Conservation (phyloP, 768 basidiomycete genomes). For the Psilocybe cyanescens region DNA sequence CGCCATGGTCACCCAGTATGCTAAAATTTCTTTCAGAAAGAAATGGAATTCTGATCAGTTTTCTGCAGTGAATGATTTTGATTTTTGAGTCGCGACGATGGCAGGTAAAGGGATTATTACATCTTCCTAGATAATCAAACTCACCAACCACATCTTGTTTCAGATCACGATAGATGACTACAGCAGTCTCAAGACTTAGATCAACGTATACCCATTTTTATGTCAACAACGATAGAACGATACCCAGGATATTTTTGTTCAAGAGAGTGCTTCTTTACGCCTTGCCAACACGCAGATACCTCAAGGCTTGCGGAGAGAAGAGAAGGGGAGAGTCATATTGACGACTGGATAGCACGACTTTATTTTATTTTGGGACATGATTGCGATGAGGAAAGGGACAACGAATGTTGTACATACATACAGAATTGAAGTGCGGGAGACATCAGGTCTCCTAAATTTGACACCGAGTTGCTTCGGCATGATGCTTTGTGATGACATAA, state of each 20-base stretch:
- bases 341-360: neutral
- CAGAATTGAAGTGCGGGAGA: neutral
- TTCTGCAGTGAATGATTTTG: neutral
- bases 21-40: neutral
- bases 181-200: constrained; percentile 2
- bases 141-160: neutral
- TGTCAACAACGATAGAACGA: neutral
- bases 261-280: neutral
- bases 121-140: neutral
- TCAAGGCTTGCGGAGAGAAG: neutral
- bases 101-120: neutral
- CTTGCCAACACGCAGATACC: neutral
- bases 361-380: neutral
- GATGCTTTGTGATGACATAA: constrained; percentile 19
- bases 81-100: neutral
- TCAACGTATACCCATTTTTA: constrained; percentile 13
- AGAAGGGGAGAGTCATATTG: neutral
- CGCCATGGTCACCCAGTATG: constrained; percentile 28
- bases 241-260: constrained; percentile 6
- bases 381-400: neutral
- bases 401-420: constrained; percentile 4
- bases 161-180: neutral
- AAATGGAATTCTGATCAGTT: neutral
- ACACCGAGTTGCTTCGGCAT: neutral
- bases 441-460: neutral